Base-by-base conservation (phyloP, 305 asterid genomes). In the Fraxinus latifolia region DNA sequence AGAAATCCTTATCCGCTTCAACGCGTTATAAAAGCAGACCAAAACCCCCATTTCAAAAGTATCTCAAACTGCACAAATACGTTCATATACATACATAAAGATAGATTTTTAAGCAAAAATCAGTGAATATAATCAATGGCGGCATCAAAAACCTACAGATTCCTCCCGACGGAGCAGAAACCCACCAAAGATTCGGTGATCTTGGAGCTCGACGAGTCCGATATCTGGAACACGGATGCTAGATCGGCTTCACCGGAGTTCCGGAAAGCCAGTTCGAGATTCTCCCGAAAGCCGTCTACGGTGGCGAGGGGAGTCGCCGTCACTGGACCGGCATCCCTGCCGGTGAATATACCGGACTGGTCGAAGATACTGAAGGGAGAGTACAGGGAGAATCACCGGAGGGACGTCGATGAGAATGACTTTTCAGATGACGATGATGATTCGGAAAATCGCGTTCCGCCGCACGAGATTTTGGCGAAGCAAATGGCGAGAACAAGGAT, bases 321-420 rank as follows among this genome's bases (percentile, higher is more conserved):
- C 25, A 39, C 33, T 1, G 85, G 84, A 19, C 81, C 92, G 55
- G 84, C 87, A 29, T 91, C 89, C 9, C 67, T 92, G 75, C 98
- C 98, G 88, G 90, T 95, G 83, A 93, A 91, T 85, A 90, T 95
- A 4, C 99, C 99, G 23, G 98, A 95, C 81, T 95, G 99, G 99
- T 92, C 99, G 78, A 95, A 93, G 90, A 93, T 95, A 55, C 85
- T 95, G 81, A 95, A 93, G 86, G 89, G 87, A 3, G 98, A 95
- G 88, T 92, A 92, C 83, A 80, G 89, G 67, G 94, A 90, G 81
- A 91, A 89, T 53, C 86, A 92, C 29, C 70, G 91, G 83, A 82
- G 87, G 8, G 88, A 86, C 23, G 68, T 84, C 78, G 92, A 86
- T 2, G 93, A 88, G 1, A 89, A 87, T 1, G 90, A 86, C 32